Evolutionary conservation across 2,329 filamentous ascomycete genomes (phyloP).

Genomic region (Cladosporium sp.): DNA sequence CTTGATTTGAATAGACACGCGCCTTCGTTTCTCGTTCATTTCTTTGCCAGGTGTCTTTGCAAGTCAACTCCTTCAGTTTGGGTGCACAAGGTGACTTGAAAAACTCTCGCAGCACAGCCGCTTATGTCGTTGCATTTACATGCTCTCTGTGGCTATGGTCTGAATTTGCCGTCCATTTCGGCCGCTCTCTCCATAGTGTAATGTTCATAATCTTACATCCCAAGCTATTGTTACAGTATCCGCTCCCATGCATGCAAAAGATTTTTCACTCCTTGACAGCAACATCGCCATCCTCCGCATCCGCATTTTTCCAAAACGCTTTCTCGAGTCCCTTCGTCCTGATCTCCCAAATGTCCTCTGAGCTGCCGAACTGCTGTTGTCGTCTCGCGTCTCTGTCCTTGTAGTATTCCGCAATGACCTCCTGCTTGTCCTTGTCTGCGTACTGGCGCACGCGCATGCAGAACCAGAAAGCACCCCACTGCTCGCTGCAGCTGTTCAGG

Average conservation of each 20-base stretch:
- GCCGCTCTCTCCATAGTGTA: not conserved
- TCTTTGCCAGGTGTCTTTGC: not conserved
- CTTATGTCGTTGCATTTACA: not conserved
- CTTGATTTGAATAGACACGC: not conserved
- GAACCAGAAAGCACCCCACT: constrained; percentile 96
- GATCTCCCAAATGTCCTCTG: constrained; percentile 86
- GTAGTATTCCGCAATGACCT: constrained; percentile 65
- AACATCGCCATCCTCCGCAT: constrained; percentile 29
- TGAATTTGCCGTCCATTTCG: not conserved
- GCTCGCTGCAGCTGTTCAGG: constrained; percentile 74
- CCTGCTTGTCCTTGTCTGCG: constrained; percentile 59
- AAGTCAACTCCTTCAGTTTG: not conserved
- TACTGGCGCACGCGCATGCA: constrained; percentile 83
- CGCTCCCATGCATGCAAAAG: not conserved
- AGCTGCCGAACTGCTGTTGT: constrained; percentile 66
- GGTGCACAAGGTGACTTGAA: not conserved
- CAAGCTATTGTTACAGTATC: not conserved
- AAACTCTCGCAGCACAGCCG: not conserved
- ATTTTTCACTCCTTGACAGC: constrained; percentile 9
- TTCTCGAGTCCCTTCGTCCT: constrained; percentile 62
- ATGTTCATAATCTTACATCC: constrained; percentile 9
- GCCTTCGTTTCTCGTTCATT: not conserved
- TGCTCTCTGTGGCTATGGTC: not conserved
- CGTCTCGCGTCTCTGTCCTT: constrained; percentile 64
- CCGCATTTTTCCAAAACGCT: constrained; percentile 42